A percentile compares a stretch with the other conserved stretches of the same genome.
Conservation (phyloP, 768 basidiomycete genomes). For the Hericium alpestre region DNA sequence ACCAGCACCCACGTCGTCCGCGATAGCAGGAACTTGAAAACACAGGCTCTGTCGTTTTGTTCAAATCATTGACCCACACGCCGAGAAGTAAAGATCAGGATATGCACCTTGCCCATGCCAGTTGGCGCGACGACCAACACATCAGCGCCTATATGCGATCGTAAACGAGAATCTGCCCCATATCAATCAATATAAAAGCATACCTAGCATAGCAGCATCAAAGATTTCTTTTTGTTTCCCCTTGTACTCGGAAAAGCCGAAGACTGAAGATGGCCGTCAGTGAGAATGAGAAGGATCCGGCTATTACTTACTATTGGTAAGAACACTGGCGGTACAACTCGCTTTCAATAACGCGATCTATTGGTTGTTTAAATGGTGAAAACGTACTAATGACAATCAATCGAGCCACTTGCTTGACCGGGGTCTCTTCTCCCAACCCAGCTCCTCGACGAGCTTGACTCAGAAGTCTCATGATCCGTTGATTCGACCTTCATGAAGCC, state of each 20-base stretch:
- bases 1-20: slow-evolving; percentile 35
- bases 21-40: slow-evolving; percentile 75
- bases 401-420: not conserved
- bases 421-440: not conserved
- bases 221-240: slow-evolving; percentile 74
- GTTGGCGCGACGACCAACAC: slow-evolving; percentile 78
- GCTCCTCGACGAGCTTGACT: not conserved
- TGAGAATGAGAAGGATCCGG: not conserved
- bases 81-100: not conserved
- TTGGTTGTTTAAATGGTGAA: not conserved
- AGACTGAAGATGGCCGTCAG: slow-evolving; percentile 34
- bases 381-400: not conserved
- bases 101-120: slow-evolving; percentile 73
- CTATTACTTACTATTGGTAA: not conserved
- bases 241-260: slow-evolving; percentile 58
- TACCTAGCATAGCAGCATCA: slow-evolving; percentile 57
- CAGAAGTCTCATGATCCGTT: not conserved
- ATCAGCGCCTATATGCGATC: slow-evolving; percentile 40
- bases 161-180: not conserved
- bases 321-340: not conserved
- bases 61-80: not conserved
- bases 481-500: too few relatives aligned
- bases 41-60: slow-evolving; percentile 52
- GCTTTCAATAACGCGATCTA: not conserved
- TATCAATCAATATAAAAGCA: not conserved